phyloP scores from a whole-genome alignment of 371 early-diverging fungal species.

The Antonospora locustae region DNA sequence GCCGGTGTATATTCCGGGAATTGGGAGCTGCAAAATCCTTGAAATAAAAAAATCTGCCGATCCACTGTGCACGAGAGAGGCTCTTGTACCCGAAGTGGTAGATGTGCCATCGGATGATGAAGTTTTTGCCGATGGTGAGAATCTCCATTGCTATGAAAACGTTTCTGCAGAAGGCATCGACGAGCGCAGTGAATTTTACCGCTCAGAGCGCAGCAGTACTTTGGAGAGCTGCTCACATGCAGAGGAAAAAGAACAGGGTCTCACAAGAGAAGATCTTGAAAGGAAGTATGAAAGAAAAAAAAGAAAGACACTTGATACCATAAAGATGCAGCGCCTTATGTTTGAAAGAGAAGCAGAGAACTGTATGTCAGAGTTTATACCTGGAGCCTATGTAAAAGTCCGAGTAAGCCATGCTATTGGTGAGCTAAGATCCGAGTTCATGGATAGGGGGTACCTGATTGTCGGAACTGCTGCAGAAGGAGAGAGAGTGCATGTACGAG shows the following conservation, averaged over 20 bases:
- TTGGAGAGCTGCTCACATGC: slow-evolving; percentile 25
- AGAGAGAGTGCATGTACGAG: slow-evolving; percentile 32
- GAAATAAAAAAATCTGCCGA: slow-evolving; percentile 10
- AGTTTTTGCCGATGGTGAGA: slow-evolving; percentile 18
- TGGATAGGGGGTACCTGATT: too few relatives aligned
- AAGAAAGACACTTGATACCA: slow-evolving; percentile 20
- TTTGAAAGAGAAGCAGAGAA: slow-evolving; percentile 15
- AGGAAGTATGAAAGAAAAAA: slow-evolving; percentile 38
- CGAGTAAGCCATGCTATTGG: slow-evolving; percentile 12
- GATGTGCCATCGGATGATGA: slow-evolving; percentile 17
- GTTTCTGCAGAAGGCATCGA: not conserved
- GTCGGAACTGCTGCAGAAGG: slow-evolving; percentile 28
- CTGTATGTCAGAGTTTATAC: slow-evolving; percentile 30
- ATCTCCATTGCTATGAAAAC: slow-evolving; percentile 15
- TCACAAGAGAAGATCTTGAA: slow-evolving; percentile 43
- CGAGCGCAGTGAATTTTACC: slow-evolving; percentile 9
- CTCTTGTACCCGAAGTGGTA: slow-evolving; percentile 39
- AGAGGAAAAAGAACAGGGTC: slow-evolving; percentile 38
- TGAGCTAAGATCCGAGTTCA: too few relatives aligned
- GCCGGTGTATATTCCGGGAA: slow-evolving; percentile 24
- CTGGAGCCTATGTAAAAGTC: slow-evolving; percentile 47
- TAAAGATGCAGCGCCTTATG: slow-evolving; percentile 20
- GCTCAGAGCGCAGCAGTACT: slow-evolving; percentile 16
- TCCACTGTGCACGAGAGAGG: slow-evolving; percentile 9
- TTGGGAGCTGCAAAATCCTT: slow-evolving; percentile 8